Evolutionary conservation across 2,329 filamentous ascomycete species (phyloP).

Genomic region (Cladosporium cucumerinum): DNA sequence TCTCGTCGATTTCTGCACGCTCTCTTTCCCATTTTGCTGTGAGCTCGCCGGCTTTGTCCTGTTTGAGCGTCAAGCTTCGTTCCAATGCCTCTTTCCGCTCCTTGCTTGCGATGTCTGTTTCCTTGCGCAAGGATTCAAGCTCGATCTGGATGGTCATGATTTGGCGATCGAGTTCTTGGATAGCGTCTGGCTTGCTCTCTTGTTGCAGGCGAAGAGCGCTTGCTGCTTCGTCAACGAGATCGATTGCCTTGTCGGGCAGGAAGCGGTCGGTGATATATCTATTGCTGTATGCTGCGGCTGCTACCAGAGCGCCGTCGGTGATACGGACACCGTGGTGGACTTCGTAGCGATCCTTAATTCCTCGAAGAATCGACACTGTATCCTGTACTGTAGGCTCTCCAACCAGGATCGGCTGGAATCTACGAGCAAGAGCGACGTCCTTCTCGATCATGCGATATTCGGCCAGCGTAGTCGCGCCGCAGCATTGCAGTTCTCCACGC

Average conservation of each 20-base stretch:
- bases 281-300: conserved; percentile 87
- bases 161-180: conserved; percentile 85
- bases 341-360: conserved; percentile 97
- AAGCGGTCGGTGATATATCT: conserved; percentile 96
- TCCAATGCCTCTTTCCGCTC: conserved; percentile 87
- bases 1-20: conserved; percentile 74
- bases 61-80: conserved; percentile 67
- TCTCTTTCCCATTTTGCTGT: conserved; percentile 89
- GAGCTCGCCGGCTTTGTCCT: conserved; percentile 71
- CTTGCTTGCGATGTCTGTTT: conserved; percentile 83
- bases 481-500: conserved; percentile 89
- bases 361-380: conserved; percentile 90
- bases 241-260: conserved; percentile 94
- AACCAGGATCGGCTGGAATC: conserved; percentile 94
- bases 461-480: conserved; percentile 86
- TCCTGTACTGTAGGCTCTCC: conserved; percentile 87
- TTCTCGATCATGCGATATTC: conserved; percentile 96
- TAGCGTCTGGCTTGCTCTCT: conserved; percentile 93
- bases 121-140: conserved; percentile 87
- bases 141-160: conserved; percentile 99
- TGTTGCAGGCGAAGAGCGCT: conserved; percentile 87
- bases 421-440: conserved; percentile 83
- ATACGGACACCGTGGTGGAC: conserved; percentile 96
- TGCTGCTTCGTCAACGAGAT: conserved; percentile 92
- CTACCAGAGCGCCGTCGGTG: conserved; percentile 85